Evolutionary conservation across 1,284 basidiomycete genomes (phyloP).

Genomic region (Ganoderma lingzhi): DNA sequence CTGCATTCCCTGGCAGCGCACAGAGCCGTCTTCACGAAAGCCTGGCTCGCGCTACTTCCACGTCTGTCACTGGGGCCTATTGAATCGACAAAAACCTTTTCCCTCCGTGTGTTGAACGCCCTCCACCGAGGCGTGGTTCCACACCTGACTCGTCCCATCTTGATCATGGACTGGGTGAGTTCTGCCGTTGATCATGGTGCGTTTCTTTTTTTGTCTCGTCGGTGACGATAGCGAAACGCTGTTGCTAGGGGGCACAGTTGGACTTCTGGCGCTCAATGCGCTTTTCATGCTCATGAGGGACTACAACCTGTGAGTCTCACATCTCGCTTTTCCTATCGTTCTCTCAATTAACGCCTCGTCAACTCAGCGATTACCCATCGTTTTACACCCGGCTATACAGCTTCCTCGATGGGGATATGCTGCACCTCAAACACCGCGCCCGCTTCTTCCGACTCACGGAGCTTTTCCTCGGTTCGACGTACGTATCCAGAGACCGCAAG

Average conservation of each 20-base stretch:
- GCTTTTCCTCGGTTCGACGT: slow-evolving; percentile 91
- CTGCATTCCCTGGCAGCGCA: slow-evolving; percentile 80
- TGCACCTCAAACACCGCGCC: slow-evolving; percentile 93
- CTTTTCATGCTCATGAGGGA: slow-evolving; percentile 92
- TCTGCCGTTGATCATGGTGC: slow-evolving; percentile 86
- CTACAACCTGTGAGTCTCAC: slow-evolving; percentile 84
- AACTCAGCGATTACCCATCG: slow-evolving; percentile 87
- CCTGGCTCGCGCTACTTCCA: slow-evolving; percentile 81
- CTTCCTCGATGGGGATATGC: slow-evolving; percentile 85
- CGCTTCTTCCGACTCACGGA: slow-evolving; percentile 96
- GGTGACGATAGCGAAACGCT: not conserved
- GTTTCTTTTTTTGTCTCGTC: slow-evolving; percentile 25
- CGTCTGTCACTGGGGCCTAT: slow-evolving; percentile 53
- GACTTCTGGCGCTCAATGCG: slow-evolving; percentile 91
- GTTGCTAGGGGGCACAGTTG: slow-evolving; percentile 83
- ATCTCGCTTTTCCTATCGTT: not conserved
- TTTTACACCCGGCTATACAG: slow-evolving; percentile 96
- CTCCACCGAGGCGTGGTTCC: slow-evolving; percentile 90
- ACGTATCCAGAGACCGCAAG: slow-evolving; percentile 42
- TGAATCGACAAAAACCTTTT: slow-evolving; percentile 52
- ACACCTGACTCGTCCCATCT: slow-evolving; percentile 79
- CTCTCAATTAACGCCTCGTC: slow-evolving; percentile 5
- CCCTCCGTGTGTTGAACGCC: slow-evolving; percentile 75
- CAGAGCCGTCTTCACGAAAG: slow-evolving; percentile 78
- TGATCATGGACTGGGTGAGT: slow-evolving; percentile 96